Percentiles rank a stretch among this genome's conserved stretches.
These are phyloP conservation scores for Catunica adiposa DNA, from an alignment of 2,329 filamentous ascomycete species.

Conservation along the genomic window DNA sequence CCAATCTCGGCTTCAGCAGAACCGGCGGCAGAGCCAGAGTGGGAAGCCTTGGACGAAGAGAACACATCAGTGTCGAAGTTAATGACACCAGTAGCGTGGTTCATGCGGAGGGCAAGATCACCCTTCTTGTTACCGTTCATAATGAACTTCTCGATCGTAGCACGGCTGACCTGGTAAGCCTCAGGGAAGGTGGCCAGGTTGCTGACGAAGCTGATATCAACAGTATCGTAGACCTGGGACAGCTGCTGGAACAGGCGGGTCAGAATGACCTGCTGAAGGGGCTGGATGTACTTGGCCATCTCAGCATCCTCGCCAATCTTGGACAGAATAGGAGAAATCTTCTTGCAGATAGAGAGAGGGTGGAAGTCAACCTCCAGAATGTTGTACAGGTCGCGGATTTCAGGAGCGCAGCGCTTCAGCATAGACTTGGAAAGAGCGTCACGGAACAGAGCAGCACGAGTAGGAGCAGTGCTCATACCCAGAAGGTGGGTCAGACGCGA, in stretches of 20 bases:
- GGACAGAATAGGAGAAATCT: conserved; percentile 88
- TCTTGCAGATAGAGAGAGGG: conserved; percentile 94
- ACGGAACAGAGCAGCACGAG: conserved; percentile 80
- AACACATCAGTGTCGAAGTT: conserved; percentile 98
- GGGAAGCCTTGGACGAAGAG: conserved; percentile 84
- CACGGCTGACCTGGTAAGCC: conserved; percentile 78
- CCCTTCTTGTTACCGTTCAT: conserved; percentile 99
- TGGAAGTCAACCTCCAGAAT: conserved; percentile 99
- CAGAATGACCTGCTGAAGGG: conserved; percentile 94
- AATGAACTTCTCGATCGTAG: conserved; percentile 98
- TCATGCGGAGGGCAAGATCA: conserved; percentile 86
- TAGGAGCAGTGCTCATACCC: conserved; percentile 80
- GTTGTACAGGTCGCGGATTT: conserved; percentile 95
- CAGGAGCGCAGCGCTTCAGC: conserved; percentile 76
- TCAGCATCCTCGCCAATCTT: conserved; percentile 87
- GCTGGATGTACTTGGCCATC: conserved; percentile 92
- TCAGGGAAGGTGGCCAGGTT: conserved; percentile 90
- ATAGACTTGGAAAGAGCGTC: conserved; percentile 91
- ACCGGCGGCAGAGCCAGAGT: conserved; percentile 66
- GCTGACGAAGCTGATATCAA: conserved; percentile 85
- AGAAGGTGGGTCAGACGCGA: conserved; percentile 88
- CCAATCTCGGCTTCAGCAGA: conserved; percentile 74
- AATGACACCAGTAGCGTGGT: conserved; percentile 85
- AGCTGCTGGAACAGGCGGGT: conserved; percentile 97
- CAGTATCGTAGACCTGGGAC: conserved; percentile 96